These are phyloP conservation scores for Batkoa obscura DNA, from an alignment of 371 early-diverging fungal genomes.

Conservation along the genomic window DNA sequence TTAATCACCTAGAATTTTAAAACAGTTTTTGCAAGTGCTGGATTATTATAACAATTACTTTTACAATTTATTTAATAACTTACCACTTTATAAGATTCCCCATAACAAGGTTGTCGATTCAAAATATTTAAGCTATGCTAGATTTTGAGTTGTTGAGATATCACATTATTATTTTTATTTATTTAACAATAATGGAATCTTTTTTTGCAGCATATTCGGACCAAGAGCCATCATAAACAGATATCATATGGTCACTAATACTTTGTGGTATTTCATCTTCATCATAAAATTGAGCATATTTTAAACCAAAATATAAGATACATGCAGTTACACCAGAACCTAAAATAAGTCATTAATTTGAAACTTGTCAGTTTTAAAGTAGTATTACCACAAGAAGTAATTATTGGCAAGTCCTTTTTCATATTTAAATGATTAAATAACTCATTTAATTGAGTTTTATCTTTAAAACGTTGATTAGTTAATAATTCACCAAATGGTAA, in stretches of 20 bases:
- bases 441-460: constrained; percentile 13
- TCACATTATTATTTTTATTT: too few species aligned
- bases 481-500: constrained; percentile 42
- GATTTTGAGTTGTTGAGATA: too few species aligned
- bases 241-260: too few species aligned
- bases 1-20: too few species aligned
- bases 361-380: neutral
- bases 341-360: neutral
- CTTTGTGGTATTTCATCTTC: constrained; percentile 22
- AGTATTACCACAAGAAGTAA: constrained; percentile 37
- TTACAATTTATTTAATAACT: too few species aligned
- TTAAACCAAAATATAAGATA: neutral
- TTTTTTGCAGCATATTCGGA: constrained; percentile 44
- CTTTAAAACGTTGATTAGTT: too few species aligned
- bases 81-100: too few species aligned
- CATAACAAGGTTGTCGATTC: too few species aligned
- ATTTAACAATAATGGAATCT: neutral
- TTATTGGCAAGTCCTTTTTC: constrained; percentile 29
- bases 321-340: neutral
- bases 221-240: constrained; percentile 78
- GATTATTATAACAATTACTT: too few species aligned
- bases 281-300: neutral
- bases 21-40: too few species aligned
- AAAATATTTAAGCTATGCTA: too few species aligned
- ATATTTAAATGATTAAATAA: constrained; percentile 24